Evolutionary conservation across 306 rosid species (phyloP).

Genomic region (Quercus parvula): DNA sequence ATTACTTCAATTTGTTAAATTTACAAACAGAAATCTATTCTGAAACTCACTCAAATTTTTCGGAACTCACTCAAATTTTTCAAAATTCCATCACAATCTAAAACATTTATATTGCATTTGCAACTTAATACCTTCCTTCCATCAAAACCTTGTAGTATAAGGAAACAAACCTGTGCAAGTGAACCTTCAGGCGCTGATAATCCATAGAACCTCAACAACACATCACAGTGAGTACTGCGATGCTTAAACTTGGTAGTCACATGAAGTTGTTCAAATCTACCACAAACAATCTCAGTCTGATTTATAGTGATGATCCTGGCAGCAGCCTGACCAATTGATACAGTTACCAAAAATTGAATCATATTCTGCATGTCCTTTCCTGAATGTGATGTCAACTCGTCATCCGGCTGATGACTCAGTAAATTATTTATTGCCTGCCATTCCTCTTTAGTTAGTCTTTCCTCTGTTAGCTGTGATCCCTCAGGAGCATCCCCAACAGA

Average conservation of each 20-base stretch:
- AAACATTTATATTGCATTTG: background rate
- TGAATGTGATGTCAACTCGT: slow-evolving; percentile 47
- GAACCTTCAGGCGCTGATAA: slow-evolving; percentile 93
- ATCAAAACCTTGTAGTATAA: slow-evolving; percentile 14
- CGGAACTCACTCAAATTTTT: slow-evolving; percentile 1
- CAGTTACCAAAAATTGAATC: slow-evolving; percentile 67
- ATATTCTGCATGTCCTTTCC: slow-evolving; percentile 71
- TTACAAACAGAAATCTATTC: background rate
- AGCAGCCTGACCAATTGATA: slow-evolving; percentile 83
- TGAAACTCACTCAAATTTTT: slow-evolving; percentile 3
- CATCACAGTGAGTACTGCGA: slow-evolving; percentile 80
- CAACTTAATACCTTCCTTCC: slow-evolving; percentile 16
- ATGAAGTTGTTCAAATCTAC: slow-evolving; percentile 86
- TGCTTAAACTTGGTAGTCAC: slow-evolving; percentile 82
- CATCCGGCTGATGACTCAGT: slow-evolving; percentile 81
- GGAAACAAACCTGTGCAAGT: slow-evolving; percentile 83
- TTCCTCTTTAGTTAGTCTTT: slow-evolving; percentile 82
- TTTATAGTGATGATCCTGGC: slow-evolving; percentile 72
- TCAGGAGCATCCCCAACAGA: slow-evolving; percentile 48
- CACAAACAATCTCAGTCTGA: slow-evolving; percentile 78
- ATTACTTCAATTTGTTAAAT: background rate
- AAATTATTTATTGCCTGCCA: slow-evolving; percentile 94
- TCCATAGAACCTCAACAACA: slow-evolving; percentile 80
- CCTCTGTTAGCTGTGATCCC: slow-evolving; percentile 53
- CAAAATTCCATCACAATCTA: background rate